phyloP scores from a whole-genome alignment of 805 yeast species.

The Suhomyces faveliae region DNA sequence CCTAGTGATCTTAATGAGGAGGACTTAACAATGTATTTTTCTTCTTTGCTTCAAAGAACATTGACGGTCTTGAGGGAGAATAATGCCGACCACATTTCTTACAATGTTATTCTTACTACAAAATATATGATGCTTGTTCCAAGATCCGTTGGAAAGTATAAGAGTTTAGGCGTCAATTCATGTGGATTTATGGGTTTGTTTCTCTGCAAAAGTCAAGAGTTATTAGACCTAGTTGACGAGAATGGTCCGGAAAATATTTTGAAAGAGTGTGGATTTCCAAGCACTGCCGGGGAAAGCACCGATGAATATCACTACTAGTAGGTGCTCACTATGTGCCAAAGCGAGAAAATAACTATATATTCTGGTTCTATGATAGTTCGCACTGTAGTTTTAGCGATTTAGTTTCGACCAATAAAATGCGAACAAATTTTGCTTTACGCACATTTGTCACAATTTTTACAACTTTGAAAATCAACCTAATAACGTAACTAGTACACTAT shows the following conservation, averaged over 20 bases:
- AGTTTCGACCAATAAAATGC: slow-evolving; percentile 26
- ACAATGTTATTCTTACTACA: slow-evolving; percentile 78
- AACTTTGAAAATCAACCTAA: not conserved
- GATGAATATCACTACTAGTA: slow-evolving; percentile 65
- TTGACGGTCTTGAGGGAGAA: slow-evolving; percentile 63
- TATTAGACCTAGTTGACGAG: slow-evolving; percentile 44
- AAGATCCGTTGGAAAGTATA: slow-evolving; percentile 56
- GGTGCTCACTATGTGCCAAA: not conserved
- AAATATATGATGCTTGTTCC: slow-evolving; percentile 89
- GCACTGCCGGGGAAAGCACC: slow-evolving; percentile 53
- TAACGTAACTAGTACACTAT: not conserved
- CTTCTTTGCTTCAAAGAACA: slow-evolving; percentile 68
- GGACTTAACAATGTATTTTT: slow-evolving; percentile 63
- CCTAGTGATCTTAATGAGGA: slow-evolving; percentile 48
- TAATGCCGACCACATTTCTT: slow-evolving; percentile 52
- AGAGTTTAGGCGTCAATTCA: slow-evolving; percentile 66
- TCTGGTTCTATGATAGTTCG: not conserved
- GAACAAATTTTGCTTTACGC: slow-evolving; percentile 16
- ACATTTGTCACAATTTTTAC: not conserved
- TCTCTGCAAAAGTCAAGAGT: slow-evolving; percentile 66
- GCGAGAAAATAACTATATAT: not conserved
- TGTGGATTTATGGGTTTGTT: slow-evolving; percentile 79
- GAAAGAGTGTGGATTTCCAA: slow-evolving; percentile 64
- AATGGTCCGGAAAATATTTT: slow-evolving; percentile 56
- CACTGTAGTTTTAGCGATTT: slow-evolving; percentile 18